Base-by-base conservation (phyloP, 768 basidiomycete genomes). In the Rhodosporidiobolus odoratus region DNA sequence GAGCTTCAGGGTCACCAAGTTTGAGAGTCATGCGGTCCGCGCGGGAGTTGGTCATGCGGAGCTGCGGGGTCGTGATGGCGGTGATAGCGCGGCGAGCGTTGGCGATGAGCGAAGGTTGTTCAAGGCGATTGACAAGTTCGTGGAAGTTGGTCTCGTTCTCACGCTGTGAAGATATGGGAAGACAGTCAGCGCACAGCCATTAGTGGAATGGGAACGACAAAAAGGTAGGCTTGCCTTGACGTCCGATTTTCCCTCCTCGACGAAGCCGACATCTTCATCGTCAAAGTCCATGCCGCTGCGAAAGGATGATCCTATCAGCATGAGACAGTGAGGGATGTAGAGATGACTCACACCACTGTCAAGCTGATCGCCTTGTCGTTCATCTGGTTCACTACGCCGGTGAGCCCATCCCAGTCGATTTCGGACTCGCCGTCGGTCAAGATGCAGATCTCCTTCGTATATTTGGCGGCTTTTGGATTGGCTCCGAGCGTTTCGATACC, bases 211-310 rank as follows among this genome's bases (percentile, higher is more conserved):
- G 12, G 25, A 16, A 27, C 35, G 32, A 9, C 17, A 35, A 34
- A 35, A 4, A 50, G 13, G 30, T 34, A 72, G n/a, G 73, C 38
- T n/a, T 72, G 91, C 94, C 85, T 95, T 95, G 61, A 86, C 84
- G 7, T 82, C 66, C 10, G 85, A 82, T 78, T 95, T 94, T 71
- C 86, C 81, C 61, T 87, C 84, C 77, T 92, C 88, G 16, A 81
- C 78, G 76, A 84, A 89, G 1, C 80, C 84, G 19, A 84, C 79
- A 27, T 86, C 85, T 45, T 87, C 86, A 75, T 92, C 90, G 60
- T 87, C 90, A 80, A 95, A 94, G 79, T 92, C 90, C 52, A 92
- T 84, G 9, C 92, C 92, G n/a, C 92, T 94, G 73, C 41, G 7
- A 27, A 19, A n/a, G 34, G 73, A 30, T 75, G 56, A 54, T 27